phyloP scores from a whole-genome alignment of 129 eudicot species.

The Deinandra increscens region DNA sequence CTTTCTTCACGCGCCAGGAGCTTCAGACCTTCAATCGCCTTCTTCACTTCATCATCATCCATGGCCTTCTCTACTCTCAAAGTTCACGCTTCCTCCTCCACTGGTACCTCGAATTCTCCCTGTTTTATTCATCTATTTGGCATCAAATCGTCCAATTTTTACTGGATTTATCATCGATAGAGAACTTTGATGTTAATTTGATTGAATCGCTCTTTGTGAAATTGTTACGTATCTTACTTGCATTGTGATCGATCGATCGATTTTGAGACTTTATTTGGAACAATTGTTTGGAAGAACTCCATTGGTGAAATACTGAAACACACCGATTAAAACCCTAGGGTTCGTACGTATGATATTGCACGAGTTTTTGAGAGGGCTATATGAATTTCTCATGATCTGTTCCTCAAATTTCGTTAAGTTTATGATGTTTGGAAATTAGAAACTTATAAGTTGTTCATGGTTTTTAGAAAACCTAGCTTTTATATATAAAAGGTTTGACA shows the following conservation, averaged over 20 bases:
- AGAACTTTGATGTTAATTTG: not conserved
- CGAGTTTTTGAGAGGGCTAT: not conserved
- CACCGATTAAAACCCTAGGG: not conserved
- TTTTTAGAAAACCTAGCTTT: too few species aligned
- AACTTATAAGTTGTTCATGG: too few species aligned
- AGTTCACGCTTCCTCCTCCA: slow-evolving; percentile 49
- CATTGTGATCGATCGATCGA: slow-evolving; percentile 18
- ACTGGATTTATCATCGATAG: not conserved
- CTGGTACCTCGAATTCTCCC: slow-evolving; percentile 28
- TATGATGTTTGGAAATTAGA: too few species aligned
- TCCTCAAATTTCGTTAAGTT: too few species aligned
- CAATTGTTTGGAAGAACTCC: not conserved
- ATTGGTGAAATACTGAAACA: not conserved
- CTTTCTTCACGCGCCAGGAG: not conserved
- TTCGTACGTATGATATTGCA: not conserved
- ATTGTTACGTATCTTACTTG: not conserved
- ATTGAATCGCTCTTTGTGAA: not conserved
- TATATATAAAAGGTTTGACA: too few species aligned
- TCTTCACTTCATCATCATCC: slow-evolving; percentile 23
- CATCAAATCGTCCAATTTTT: not conserved
- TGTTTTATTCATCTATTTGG: not conserved
- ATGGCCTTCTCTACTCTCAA: slow-evolving; percentile 36
- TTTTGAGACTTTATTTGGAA: not conserved
- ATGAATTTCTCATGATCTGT: slow-evolving; percentile 2
- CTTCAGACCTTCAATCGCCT: slow-evolving; percentile 15